phyloP scores from a whole-genome alignment of 2,329 filamentous ascomycete species.

The Rhynchosporium agropyri region DNA sequence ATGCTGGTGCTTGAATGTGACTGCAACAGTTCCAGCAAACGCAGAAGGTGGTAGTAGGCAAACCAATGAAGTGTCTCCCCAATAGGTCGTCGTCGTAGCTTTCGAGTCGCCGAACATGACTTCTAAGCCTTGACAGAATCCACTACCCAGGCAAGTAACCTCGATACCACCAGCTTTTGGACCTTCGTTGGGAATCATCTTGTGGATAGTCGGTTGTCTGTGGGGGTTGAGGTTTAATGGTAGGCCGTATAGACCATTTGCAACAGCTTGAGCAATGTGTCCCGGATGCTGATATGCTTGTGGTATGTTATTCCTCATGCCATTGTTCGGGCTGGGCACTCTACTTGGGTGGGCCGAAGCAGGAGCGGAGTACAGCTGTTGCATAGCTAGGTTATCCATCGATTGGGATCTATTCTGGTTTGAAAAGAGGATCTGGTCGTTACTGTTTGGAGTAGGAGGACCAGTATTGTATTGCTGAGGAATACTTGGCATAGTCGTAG shows the following conservation, averaged over 20 bases:
- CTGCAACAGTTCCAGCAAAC: constrained; percentile 59
- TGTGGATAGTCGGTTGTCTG: constrained; percentile 71
- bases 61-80: constrained; percentile 64
- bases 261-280: constrained; percentile 53
- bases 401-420: constrained; percentile 61
- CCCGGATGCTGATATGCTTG: constrained; percentile 47
- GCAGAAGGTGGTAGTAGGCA: constrained; percentile 63
- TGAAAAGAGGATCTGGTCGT: constrained; percentile 61
- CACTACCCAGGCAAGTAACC: constrained; percentile 79
- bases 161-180: constrained; percentile 83
- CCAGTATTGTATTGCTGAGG: constrained; percentile 56
- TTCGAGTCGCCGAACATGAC: constrained; percentile 79
- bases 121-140: constrained; percentile 77
- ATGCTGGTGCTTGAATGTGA: constrained; percentile 58
- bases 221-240: constrained; percentile 54
- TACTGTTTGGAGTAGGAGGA: constrained; percentile 68
- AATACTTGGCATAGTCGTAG: constrained; percentile 35
- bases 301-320: constrained; percentile 51
- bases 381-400: constrained; percentile 65
- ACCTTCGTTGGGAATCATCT: constrained; percentile 81
- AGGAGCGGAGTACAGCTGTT: constrained; percentile 71
- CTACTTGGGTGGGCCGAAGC: constrained; percentile 75
- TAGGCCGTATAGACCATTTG: constrained; percentile 54
- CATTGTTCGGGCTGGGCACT: constrained; percentile 68
- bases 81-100: constrained; percentile 65